Conservation (phyloP, 2,329 filamentous ascomycete genomes). For the Metarhizium sp. region DNA sequence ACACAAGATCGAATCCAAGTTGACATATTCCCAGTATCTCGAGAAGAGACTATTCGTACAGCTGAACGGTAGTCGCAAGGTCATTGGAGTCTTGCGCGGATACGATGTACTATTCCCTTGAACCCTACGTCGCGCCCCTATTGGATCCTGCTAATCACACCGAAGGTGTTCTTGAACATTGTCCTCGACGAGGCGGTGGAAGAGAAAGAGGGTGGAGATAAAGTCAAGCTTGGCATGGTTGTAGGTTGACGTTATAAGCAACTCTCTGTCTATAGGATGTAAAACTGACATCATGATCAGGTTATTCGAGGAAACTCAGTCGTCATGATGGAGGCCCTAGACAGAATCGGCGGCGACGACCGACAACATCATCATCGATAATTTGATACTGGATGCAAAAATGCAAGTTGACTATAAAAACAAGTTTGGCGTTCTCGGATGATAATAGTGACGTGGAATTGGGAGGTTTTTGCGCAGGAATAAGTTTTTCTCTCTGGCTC, state of each 20-base stretch:
- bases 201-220: conserved; percentile 86
- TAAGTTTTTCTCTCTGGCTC: neutral
- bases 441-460: conserved; percentile 7
- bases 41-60: conserved; percentile 98
- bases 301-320: conserved; percentile 97
- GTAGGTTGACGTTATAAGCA: conserved; percentile 41
- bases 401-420: conserved; percentile 8
- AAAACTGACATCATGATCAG: conserved; percentile 32
- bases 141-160: neutral
- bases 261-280: neutral
- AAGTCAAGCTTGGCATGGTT: conserved; percentile 84
- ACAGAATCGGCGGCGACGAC: conserved; percentile 57
- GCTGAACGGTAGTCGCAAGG: conserved; percentile 94
- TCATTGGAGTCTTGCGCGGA: conserved; percentile 85
- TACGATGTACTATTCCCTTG: conserved; percentile 65
- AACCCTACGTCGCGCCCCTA: neutral
- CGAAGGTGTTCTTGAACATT: conserved; percentile 92
- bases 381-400: conserved; percentile 1
- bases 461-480: conserved; percentile 1
- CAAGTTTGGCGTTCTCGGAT: conserved; percentile 26
- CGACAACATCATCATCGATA: conserved; percentile 26
- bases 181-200: conserved; percentile 95
- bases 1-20: neutral
- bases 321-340: conserved; percentile 86
- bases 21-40: conserved; percentile 63